phyloP scores from a whole-genome alignment of 1,284 basidiomycete genomes.

The Boletellus deceptivus region DNA sequence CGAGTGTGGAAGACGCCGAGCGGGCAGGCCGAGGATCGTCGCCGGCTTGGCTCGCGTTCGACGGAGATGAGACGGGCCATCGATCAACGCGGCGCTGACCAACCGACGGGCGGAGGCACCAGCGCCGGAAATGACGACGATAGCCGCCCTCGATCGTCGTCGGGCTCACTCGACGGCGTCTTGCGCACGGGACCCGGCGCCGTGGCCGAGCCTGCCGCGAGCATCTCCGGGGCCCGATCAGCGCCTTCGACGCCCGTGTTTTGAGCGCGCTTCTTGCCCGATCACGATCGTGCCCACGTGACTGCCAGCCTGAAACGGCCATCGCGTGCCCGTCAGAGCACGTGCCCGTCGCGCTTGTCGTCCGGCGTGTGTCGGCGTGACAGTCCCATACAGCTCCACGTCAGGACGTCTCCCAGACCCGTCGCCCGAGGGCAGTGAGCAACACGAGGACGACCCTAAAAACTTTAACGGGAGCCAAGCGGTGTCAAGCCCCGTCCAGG shows the following conservation, averaged over 20 bases:
- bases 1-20: not conserved
- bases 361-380: no score
- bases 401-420: slow-evolving; percentile 22
- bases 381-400: slow-evolving; percentile 23
- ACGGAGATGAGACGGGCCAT: slow-evolving; percentile 3
- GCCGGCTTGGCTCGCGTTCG: not conserved
- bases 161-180: slow-evolving; percentile 14
- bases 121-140: slow-evolving; percentile 24
- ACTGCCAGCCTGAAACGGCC: slow-evolving; percentile 25
- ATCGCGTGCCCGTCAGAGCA: slow-evolving; percentile 23
- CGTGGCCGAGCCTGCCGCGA: slow-evolving; percentile 22
- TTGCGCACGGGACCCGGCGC: not conserved
- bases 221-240: slow-evolving; percentile 23
- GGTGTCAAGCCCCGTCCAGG: slow-evolving; percentile 10
- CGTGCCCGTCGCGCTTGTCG: no score
- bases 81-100: slow-evolving; percentile 18
- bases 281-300: slow-evolving; percentile 18
- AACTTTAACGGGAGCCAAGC: slow-evolving; percentile 21
- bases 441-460: slow-evolving; percentile 21
- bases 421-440: slow-evolving; percentile 26
- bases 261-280: slow-evolving; percentile 14
- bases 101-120: not conserved
- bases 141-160: slow-evolving; percentile 23
- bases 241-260: slow-evolving; percentile 16
- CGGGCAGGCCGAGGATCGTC: not conserved